Evolutionary conservation across 2,329 filamentous ascomycete species (phyloP), one percentile per base, ranked within the genome.

Genomic region (Ophiostoma quercus): DNA sequence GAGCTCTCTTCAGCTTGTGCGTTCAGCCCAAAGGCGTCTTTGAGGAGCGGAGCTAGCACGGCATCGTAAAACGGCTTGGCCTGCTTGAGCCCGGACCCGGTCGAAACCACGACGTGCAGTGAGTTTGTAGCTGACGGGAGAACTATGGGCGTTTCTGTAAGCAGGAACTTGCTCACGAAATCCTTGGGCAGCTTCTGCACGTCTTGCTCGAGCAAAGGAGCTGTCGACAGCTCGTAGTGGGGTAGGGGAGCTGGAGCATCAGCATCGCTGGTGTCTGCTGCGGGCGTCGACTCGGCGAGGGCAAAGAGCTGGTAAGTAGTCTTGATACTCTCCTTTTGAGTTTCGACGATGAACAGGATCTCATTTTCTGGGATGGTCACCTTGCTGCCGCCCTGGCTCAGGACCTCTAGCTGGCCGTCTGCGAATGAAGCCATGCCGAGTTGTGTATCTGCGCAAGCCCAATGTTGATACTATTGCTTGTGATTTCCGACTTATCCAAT

Each of bases 51-150:
- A 68, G 79, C 78, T 19, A 93, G 75, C 0, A 87, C 82, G 3
- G 78, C 71, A 1, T 84, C 76, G 78, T 85, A 91, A 73, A 90
- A 87, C 1, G 75, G 73, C 39, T 80, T 76, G 0, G 90, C 88
- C 16, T 82, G 80, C 0, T 86, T 84, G 1, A 84, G 84, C 16
- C 91, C 91, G 0, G 91, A 91, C 25, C 81, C 81, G 0, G 84
- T 88, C 0, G 90, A 93, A 22, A 93, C 82, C 29, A 94, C 77
- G 22, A 92, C 81, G 74, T 91, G 84, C n/a, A 89, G 77, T 14
- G 78, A 72, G n/a, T 72, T 69, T 19, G 29, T 41, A 22, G 34
- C 25, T 4, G 47, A 67, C 4, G 68, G 62, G 22, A 65, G 34
- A 1, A 41, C 34, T 4, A 39, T 3, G 8, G 62, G 62, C 5